Percentiles rank a stretch among this genome's conserved stretches.
These are phyloP conservation scores for Fusarium sp. DNA, from an alignment of 2,329 filamentous ascomycete genomes.

Conservation along the genomic window DNA sequence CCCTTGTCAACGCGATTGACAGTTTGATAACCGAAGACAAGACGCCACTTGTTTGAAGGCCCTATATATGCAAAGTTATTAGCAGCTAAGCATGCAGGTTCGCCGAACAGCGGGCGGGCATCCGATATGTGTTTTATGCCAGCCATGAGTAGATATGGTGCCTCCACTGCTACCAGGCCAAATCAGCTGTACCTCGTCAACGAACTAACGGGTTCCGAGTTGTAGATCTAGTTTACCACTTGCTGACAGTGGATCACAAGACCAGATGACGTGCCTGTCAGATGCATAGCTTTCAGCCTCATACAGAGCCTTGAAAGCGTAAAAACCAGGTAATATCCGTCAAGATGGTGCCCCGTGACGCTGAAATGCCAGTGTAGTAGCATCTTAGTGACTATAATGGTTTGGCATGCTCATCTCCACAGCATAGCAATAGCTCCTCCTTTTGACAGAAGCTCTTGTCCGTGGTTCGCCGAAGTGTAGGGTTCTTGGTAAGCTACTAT, in stretches of 20 bases:
- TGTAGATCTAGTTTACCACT: neutral
- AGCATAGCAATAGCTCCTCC: neutral
- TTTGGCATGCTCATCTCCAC: neutral
- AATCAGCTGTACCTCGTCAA: neutral
- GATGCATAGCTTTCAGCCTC: constrained; percentile 3
- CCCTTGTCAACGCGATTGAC: constrained; percentile 20
- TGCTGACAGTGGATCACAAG: neutral
- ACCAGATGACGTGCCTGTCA: neutral
- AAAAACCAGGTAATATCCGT: constrained; percentile 8
- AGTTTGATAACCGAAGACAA: constrained; percentile 41
- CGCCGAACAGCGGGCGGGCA: constrained; percentile 18
- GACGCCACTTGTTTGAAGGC: constrained; percentile 33
- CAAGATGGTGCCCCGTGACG: neutral
- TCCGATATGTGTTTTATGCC: neutral
- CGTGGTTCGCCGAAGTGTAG: neutral
- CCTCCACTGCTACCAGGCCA: neutral
- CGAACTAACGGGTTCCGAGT: neutral
- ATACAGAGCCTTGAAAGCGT: neutral
- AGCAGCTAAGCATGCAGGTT: constrained; percentile 1
- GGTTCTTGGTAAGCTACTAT: neutral
- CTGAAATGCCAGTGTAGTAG: neutral
- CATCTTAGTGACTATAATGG: neutral
- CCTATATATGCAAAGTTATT: neutral
- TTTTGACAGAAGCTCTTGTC: neutral
- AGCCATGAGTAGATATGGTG: neutral